phyloP scores from a whole-genome alignment of 148 eudicot genomes.

The Tetragonia tetragonoides region DNA sequence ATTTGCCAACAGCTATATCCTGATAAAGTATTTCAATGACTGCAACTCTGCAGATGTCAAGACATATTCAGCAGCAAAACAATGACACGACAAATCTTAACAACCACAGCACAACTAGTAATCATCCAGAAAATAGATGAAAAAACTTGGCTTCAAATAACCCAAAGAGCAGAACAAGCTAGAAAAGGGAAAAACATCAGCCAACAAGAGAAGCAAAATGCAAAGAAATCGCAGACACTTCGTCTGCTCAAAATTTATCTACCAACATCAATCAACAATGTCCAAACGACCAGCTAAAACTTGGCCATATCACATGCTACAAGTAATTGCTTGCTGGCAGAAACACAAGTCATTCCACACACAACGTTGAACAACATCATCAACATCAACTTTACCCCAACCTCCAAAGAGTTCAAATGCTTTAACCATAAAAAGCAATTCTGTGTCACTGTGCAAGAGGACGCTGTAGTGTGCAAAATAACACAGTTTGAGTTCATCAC shows the following conservation, averaged over 20 bases:
- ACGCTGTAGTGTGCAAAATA: too few species aligned
- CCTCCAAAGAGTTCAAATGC: too few species aligned
- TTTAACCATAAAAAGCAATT: too few species aligned
- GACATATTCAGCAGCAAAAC: neutral
- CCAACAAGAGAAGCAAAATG: neutral
- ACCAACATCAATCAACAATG: neutral
- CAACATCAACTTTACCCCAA: too few species aligned
- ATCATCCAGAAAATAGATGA: neutral
- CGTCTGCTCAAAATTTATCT: neutral
- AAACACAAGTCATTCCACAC: too few species aligned
- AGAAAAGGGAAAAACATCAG: neutral
- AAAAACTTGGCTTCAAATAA: neutral
- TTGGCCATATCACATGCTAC: neutral
- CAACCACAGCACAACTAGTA: neutral
- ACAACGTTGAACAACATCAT: too few species aligned
- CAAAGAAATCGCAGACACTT: neutral
- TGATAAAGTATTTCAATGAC: neutral
- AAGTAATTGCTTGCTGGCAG: too few species aligned
- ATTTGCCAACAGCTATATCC: neutral
- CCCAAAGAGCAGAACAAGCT: neutral
- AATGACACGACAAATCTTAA: neutral
- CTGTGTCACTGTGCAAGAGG: too few species aligned
- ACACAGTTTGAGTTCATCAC: too few species aligned
- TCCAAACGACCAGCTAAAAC: neutral
- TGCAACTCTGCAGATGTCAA: conserved; percentile 7